A percentile compares a stretch with the other conserved stretches of the same genome.
Conservation (phyloP, 768 basidiomycete genomes). For the Sarcodon aspratus region DNA sequence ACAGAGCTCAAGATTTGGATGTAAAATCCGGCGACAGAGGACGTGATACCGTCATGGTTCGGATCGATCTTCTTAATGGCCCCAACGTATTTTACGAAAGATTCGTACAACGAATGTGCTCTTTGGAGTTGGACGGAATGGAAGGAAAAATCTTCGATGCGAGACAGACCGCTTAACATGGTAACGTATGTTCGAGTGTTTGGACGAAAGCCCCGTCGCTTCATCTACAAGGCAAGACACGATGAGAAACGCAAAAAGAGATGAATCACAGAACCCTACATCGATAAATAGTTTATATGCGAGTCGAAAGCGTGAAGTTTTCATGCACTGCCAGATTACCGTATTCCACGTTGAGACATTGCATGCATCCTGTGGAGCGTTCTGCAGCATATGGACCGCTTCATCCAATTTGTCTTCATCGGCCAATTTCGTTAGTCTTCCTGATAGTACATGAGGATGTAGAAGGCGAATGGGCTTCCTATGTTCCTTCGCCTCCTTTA, state of each 20-base stretch:
- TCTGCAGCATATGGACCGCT: constrained; percentile 58
- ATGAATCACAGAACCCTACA: constrained; percentile 27
- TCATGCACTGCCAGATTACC: constrained; percentile 55
- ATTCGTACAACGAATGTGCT: constrained; percentile 48
- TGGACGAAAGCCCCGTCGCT: constrained; percentile 68
- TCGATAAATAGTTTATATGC: constrained; percentile 60
- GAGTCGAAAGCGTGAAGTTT: constrained; percentile 42
- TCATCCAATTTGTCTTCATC: constrained; percentile 42
- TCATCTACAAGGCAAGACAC: constrained; percentile 46
- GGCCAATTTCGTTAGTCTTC: constrained; percentile 46
- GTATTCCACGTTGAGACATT: constrained; percentile 75
- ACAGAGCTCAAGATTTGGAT: constrained; percentile 55
- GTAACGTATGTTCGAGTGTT: constrained; percentile 57
- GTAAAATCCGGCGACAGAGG: constrained; percentile 45
- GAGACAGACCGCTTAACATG: constrained; percentile 49
- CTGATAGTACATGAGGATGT: constrained; percentile 51
- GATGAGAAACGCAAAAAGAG: background rate
- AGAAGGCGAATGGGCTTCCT: constrained; percentile 23
- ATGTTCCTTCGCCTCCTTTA: too few species aligned
- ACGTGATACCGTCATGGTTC: constrained; percentile 33
- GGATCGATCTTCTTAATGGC: constrained; percentile 38
- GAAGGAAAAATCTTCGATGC: constrained; percentile 47
- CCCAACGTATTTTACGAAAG: constrained; percentile 39
- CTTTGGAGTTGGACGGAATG: constrained; percentile 52
- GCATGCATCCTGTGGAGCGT: constrained; percentile 60